Evolutionary conservation across 345 rosid genomes (phyloP), one percentile per base, ranked within the genome.

Genomic region (Litchi chinensis): DNA sequence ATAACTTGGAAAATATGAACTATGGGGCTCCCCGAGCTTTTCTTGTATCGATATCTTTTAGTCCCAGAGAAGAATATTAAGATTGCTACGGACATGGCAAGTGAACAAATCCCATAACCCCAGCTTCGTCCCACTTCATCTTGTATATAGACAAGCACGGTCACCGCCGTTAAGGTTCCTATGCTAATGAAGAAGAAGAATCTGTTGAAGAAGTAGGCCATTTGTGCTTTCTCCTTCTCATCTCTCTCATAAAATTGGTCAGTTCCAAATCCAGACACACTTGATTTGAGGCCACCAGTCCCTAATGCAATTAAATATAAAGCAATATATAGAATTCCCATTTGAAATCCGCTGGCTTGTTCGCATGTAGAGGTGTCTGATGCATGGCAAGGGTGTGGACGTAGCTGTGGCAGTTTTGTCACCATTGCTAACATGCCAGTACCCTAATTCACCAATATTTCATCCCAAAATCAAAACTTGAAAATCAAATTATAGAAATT

Each of bases 201-300:
- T 57, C 93, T 82, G 80, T 85, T 85, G 89, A 90, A 91, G 86
- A 91, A 91, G 69, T 80, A 87, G 21, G 87, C 73, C 93, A 88
- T 89, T 62, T 89, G 90, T 52, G 91, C 59, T 76, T 85, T 89
- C 77, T 91, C 95, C 82, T 85, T 89, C 22, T 85, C 82, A 68
- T 91, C 89, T 70, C 83, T 88, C 63, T 87, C 91, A 57, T 91
- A 91, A 56, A 91, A 91, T 60, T 89, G 93, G 64, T 91, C 95
- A 0, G 92, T 86, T 73, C 93, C 95, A 3, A 91, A 89, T 54
- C 90, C 93, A 6, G 95, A 91, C 12, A 89, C 90, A 48, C 95
- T 89, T 16, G 95, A 89, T 80, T 91, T 91, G 0, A 91, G 83
- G 75, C 93, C 95, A 21, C 93, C 95, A 10, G 95, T 91, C 40